A percentile compares a stretch with the other conserved stretches of the same genome.
Evolutionary conservation across 1,284 basidiomycete genomes (phyloP).

Genomic region (Limonomyces culmigenus): DNA sequence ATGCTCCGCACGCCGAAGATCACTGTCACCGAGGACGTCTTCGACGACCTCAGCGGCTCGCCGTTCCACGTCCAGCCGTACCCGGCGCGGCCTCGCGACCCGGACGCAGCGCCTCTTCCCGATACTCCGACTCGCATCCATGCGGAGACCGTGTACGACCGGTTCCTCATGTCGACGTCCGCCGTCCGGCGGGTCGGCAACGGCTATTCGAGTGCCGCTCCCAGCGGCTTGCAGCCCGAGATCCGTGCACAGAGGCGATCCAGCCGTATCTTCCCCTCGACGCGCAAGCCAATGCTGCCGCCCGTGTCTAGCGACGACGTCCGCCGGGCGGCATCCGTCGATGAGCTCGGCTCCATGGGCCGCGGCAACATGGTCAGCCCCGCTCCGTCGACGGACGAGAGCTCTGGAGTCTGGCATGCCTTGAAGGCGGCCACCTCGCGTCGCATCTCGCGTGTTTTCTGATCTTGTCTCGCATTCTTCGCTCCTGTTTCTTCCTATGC

Average conservation of each 20-base stretch:
- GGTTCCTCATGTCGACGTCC: slow-evolving; percentile 60
- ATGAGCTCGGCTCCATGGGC: slow-evolving; percentile 15
- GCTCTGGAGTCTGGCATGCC: background rate
- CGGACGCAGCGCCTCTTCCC: slow-evolving; percentile 18
- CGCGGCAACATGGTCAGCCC: slow-evolving; percentile 1
- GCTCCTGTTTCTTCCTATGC: no score
- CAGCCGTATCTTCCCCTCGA: slow-evolving; percentile 31
- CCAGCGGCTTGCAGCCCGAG: slow-evolving; percentile 11
- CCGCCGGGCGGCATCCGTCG: slow-evolving; percentile 10
- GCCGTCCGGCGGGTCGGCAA: slow-evolving; percentile 58
- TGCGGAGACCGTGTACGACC: slow-evolving; percentile 56
- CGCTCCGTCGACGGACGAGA: background rate
- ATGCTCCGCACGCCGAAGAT: slow-evolving; percentile 4
- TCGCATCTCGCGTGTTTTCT: background rate
- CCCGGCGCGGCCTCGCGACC: slow-evolving; percentile 21
- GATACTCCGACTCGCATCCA: slow-evolving; percentile 39
- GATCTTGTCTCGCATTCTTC: no score
- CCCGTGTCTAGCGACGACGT: slow-evolving; percentile 47
- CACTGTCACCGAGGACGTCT: slow-evolving; percentile 1
- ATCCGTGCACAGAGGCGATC: slow-evolving; percentile 15
- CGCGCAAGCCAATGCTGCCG: slow-evolving; percentile 36
- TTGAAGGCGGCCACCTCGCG: slow-evolving; percentile 3
- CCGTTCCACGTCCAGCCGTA: slow-evolving; percentile 48
- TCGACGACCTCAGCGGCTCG: slow-evolving; percentile 31
- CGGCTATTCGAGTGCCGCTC: slow-evolving; percentile 44